A percentile compares a stretch with the other conserved stretches of the same genome.
Conservation (phyloP, 2,329 filamentous ascomycete species). For the Colletotrichum tropicale region DNA sequence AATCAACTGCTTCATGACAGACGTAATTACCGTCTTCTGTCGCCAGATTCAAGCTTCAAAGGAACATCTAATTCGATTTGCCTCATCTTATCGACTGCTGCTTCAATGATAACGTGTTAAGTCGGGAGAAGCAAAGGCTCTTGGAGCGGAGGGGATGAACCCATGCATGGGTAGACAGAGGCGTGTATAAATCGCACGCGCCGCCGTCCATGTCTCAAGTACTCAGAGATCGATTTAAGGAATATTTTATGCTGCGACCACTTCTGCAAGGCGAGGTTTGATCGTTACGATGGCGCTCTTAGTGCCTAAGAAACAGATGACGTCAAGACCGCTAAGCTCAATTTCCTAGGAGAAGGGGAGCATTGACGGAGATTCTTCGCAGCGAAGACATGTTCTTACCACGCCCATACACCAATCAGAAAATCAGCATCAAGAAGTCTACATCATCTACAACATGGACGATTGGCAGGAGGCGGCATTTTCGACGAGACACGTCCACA, state of each 20-base stretch:
- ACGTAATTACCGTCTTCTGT: no score
- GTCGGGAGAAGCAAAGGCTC: not conserved
- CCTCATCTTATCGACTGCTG: not conserved
- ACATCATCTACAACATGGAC: not conserved
- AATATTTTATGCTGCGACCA: accelerated
- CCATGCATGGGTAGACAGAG: accelerated
- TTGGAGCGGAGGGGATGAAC: not conserved
- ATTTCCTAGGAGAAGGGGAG: not conserved
- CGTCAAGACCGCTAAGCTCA: not conserved
- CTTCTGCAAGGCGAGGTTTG: not conserved
- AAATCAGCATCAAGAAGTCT: not conserved
- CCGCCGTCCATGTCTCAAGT: accelerated
- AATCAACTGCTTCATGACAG: not conserved
- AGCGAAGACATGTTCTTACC: accelerated
- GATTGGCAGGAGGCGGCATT: constrained; percentile 17
- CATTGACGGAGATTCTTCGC: not conserved
- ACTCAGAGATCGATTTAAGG: accelerated
- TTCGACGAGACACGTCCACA: constrained; percentile 2
- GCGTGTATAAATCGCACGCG: accelerated
- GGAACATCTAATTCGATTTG: no score
- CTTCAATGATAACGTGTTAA: not conserved
- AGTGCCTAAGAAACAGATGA: not conserved
- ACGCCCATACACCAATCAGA: accelerated
- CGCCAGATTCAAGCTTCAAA: no score
- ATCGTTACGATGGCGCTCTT: not conserved